Conservation (phyloP, 2,329 filamentous ascomycete genomes). For the Blastomyces parvus region DNA sequence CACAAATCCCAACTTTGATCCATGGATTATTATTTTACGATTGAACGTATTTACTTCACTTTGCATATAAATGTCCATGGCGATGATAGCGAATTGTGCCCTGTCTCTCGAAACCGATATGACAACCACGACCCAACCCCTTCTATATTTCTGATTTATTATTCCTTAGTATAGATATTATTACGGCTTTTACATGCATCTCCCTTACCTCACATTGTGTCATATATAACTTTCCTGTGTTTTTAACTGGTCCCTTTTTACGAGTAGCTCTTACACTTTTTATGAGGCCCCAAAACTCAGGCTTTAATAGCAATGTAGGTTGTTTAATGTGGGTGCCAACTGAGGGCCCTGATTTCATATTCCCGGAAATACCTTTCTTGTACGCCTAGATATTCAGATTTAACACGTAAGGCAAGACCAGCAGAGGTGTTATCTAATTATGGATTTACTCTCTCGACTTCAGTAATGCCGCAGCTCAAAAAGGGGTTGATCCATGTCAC, state of each 20-base stretch:
- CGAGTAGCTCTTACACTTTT: neutral
- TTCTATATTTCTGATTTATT: neutral
- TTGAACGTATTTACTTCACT: neutral
- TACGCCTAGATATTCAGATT: neutral
- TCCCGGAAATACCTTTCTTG: neutral
- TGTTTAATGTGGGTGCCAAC: neutral
- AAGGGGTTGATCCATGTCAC: neutral
- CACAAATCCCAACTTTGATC: neutral
- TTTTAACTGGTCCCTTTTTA: neutral
- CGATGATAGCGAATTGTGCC: neutral
- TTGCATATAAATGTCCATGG: neutral
- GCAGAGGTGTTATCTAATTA: neutral
- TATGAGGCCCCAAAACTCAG: too few species aligned
- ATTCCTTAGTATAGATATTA: neutral
- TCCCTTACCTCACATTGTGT: neutral
- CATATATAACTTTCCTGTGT: neutral
- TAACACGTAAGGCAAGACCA: neutral
- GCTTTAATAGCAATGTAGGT: neutral
- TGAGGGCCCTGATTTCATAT: neutral
- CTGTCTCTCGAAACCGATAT: neutral
- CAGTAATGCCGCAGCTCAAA: neutral
- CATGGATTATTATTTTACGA: neutral
- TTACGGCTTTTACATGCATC: neutral
- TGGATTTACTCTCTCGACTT: neutral
- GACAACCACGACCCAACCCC: too few species aligned